Base-by-base conservation (phyloP, 2,329 filamentous ascomycete species). In the Huntiella abstrusa region DNA sequence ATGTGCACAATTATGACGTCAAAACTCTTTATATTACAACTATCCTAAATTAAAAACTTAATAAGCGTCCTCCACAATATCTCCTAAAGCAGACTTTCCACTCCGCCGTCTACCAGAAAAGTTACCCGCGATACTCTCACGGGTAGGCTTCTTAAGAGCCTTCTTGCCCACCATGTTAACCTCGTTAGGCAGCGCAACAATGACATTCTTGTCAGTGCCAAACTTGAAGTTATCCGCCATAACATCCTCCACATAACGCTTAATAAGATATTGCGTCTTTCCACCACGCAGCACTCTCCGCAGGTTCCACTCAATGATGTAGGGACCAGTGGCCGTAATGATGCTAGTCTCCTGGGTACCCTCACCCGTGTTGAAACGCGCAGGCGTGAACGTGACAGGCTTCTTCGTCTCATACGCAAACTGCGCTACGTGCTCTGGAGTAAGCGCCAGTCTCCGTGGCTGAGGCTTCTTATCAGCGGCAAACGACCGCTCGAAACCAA, bases 171-270 rank as follows among this genome's bases (percentile, higher is more conserved):
- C 84, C 87, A 96, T 96, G 62, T 95, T 92, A 54, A 98, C 91
- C 61, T 96, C 87, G 58, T 98, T 94, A 2, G 91, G 87, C 52
- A 98, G 67, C 1, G 91, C 91, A 33, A 98, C 88, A 56, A 98
- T 94, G 55, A 98, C 85, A 56, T 95, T 95, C 73, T 94, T 93
- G 62, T 98, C 91, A 4, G 80, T 87, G 41, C 88, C 88, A 57
- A 86, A 98, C 56, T 91, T 86, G 76, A 98, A 98, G 60, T 98
- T 93, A 60, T 98, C 91, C 3, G 91, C 91, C 69, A 92, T 95
- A 58, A 98, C 86, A 52, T 93, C 82, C 56, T 98, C 91, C 1
- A 77, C 73, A 59, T 98, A 98, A 12, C 91, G 80, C 70, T 96
- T 95, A 70, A 98, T 96, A 54, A 79, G 83, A 65, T 98, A 98